Conservation (phyloP, 2,329 filamentous ascomycete species). For the Colletotrichum liriopes region DNA sequence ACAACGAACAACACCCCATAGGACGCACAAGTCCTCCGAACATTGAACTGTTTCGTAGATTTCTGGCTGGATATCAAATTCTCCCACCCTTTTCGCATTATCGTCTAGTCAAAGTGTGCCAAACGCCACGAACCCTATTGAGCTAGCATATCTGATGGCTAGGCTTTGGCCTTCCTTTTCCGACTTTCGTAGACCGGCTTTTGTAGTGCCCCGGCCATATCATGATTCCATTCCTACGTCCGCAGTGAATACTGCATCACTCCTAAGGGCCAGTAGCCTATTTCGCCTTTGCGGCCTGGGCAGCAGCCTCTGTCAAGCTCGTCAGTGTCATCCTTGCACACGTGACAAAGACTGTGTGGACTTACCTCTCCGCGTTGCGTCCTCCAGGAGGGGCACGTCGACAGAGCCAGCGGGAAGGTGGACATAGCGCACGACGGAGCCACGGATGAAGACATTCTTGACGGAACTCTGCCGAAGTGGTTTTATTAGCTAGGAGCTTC, state of each 20-base stretch:
- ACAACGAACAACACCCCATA: conserved; percentile 2
- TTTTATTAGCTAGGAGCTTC: background rate
- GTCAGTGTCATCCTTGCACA: conserved; percentile 31
- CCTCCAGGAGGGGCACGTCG: conserved; percentile 89
- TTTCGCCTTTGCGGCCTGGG: conserved; percentile 71
- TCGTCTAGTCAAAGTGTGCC: conserved; percentile 7
- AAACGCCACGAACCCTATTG: conserved; percentile 12
- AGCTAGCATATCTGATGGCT: conserved; percentile 1
- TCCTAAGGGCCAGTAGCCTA: conserved; percentile 45
- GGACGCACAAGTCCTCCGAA: background rate
- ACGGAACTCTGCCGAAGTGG: conserved; percentile 74
- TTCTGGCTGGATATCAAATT: conserved; percentile 23
- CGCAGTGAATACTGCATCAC: background rate
- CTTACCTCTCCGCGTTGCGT: conserved; percentile 89
- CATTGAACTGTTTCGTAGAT: conserved; percentile 12
- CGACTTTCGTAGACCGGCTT: conserved; percentile 19
- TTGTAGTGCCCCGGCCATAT: conserved; percentile 34
- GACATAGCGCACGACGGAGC: conserved; percentile 93
- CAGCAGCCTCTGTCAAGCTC: conserved; percentile 65
- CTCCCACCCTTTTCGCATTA: conserved; percentile 6
- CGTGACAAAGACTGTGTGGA: conserved; percentile 5
- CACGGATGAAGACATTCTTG: conserved; percentile 96
- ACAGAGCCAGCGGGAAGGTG: conserved; percentile 87
- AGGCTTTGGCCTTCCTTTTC: conserved; percentile 5
- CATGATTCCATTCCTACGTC: conserved; percentile 7